Conservation (phyloP, 2,329 filamentous ascomycete genomes). For the Zarea fungicola region DNA sequence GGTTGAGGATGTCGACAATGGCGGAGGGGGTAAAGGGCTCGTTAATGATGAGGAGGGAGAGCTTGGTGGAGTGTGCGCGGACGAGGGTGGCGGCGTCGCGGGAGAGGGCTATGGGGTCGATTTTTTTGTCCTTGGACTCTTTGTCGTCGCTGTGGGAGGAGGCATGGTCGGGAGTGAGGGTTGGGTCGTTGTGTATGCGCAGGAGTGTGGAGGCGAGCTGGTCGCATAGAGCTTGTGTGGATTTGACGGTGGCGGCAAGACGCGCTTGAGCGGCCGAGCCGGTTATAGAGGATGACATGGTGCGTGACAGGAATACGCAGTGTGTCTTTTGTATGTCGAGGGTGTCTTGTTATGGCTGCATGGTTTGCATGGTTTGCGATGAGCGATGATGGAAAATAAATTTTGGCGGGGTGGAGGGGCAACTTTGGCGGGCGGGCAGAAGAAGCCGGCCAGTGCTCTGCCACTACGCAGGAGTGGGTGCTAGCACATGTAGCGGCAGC, state of each 20-base stretch:
- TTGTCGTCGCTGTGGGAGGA: too few relatives aligned
- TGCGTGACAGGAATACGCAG: not conserved
- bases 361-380: too few relatives aligned
- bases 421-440: too few relatives aligned
- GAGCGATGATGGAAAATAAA: too few relatives aligned
- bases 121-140: too few relatives aligned
- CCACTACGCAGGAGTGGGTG: too few relatives aligned
- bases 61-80: conserved; percentile 77
- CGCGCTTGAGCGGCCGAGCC: conserved; percentile 28
- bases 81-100: conserved; percentile 68
- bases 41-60: conserved; percentile 81
- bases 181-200: conserved; percentile 30
- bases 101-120: conserved; percentile 62
- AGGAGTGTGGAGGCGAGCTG: conserved; percentile 39
- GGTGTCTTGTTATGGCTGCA: not conserved
- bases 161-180: conserved; percentile 12
- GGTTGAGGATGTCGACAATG: conserved; percentile 62
- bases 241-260: conserved; percentile 35
- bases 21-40: conserved; percentile 80
- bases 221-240: conserved; percentile 33
- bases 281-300: conserved; percentile 21
- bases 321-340: too few relatives aligned
- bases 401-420: conserved; percentile 21
- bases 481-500: too few relatives aligned
- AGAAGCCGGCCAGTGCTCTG: not conserved